Evolutionary conservation across 73 alveolate species (phyloP).

Genomic region (Symbiodinium natans): DNA sequence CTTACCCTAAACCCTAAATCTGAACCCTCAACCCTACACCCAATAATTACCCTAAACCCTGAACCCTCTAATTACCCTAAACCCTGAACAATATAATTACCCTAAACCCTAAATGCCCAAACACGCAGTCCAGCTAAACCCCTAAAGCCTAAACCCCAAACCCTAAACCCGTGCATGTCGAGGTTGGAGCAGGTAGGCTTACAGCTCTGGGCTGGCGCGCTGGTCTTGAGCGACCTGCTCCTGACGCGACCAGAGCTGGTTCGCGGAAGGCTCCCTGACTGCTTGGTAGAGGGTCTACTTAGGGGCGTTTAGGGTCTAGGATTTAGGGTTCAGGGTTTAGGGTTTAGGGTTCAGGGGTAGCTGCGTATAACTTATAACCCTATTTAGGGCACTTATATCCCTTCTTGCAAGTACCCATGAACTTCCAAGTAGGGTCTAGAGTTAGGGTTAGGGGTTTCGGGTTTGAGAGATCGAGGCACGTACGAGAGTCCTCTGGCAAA

Average conservation of each 20-base stretch:
- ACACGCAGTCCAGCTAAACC: not conserved
- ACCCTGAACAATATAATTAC: not conserved
- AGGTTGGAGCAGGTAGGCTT: slow-evolving; percentile 48
- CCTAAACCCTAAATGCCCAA: not conserved
- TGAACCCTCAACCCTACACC: no score
- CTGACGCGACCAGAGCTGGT: slow-evolving; percentile 31
- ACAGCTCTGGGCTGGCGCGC: slow-evolving; percentile 87
- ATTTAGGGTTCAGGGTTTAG: not conserved
- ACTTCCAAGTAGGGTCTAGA: no score
- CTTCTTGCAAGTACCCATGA: no score
- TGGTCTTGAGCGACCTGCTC: slow-evolving; percentile 59
- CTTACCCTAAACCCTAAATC: no score
- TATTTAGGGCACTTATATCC: no score
- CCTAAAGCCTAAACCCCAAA: not conserved
- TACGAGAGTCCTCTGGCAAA: no score
- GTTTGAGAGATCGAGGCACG: no score
- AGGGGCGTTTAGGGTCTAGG: not conserved
- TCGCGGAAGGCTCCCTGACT: not conserved
- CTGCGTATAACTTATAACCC: no score
- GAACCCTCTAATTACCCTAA: not conserved
- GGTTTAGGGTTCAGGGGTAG: not conserved
- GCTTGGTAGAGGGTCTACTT: no score
- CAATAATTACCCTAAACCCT: not conserved
- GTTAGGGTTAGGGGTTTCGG: no score
- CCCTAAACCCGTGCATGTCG: not conserved